phyloP scores from a whole-genome alignment of 495 filamentous ascomycete genomes.

The Thermothielavioides terrestris region DNA sequence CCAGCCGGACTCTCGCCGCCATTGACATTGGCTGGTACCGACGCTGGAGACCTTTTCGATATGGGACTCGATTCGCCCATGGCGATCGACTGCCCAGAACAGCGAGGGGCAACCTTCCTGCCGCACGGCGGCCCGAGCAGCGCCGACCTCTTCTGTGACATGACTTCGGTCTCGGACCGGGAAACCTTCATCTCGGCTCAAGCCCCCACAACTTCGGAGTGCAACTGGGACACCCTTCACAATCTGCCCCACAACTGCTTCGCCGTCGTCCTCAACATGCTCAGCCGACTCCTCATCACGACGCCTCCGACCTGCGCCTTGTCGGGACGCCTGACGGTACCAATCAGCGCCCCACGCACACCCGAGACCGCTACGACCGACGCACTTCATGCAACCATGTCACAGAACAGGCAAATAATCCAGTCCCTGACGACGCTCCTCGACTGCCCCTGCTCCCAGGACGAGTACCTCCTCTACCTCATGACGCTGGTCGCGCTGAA shows the following conservation, averaged over 20 bases:
- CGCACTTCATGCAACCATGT: too few relatives aligned
- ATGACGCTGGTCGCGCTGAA: slow-evolving; percentile 4
- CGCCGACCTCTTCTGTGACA: background rate
- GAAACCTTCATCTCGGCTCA: background rate
- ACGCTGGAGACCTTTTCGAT: background rate
- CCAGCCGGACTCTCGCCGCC: background rate
- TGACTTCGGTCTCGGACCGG: background rate
- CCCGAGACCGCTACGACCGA: too few relatives aligned
- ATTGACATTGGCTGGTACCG: background rate
- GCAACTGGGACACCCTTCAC: background rate
- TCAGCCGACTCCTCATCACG: background rate
- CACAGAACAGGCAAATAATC: slow-evolving; percentile 1
- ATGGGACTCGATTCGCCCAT: background rate
- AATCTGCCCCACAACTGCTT: background rate
- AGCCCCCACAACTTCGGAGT: background rate
- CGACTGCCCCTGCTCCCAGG: background rate
- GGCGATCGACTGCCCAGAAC: background rate
- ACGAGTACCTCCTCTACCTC: slow-evolving; percentile 1
- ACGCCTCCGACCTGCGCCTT: background rate
- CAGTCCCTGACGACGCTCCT: slow-evolving; percentile 6
- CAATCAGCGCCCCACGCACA: too few relatives aligned
- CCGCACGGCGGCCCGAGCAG: background rate
- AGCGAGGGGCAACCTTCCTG: background rate
- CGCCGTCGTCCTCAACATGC: background rate
- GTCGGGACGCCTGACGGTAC: background rate